Evolutionary conservation across 805 yeast species (phyloP), one percentile per base, ranked within the genome.

Genomic region (Candida stauntonica): DNA sequence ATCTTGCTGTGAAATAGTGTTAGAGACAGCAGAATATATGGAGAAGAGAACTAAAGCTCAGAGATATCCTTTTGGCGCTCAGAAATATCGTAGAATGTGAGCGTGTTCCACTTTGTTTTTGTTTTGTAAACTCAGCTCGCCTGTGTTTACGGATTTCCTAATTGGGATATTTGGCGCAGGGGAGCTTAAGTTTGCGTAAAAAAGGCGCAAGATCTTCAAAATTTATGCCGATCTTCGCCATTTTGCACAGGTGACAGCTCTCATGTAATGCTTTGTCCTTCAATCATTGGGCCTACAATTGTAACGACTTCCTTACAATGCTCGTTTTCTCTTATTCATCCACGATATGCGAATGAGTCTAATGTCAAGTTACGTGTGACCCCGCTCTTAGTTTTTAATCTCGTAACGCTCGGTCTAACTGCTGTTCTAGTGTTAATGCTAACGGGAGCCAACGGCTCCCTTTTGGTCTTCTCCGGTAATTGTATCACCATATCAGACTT

Each of bases 291-390:
- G n/a, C n/a, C n/a, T n/a, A n/a, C n/a, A n/a, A n/a, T n/a, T n/a
- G n/a, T n/a, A n/a, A n/a, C n/a, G n/a, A n/a, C n/a, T n/a, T n/a
- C n/a, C n/a, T n/a, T n/a, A n/a, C n/a, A n/a, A n/a, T n/a, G n/a
- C n/a, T n/a, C n/a, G n/a, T n/a, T 21, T 11, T 21, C 24, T 21
- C 24, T 21, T 21, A 11, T 21, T 11, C 11, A 36, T 4, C 44
- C 45, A 35, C 48, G 39, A 36, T 48, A 50, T 8, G 45, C 47
- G 24, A 50, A 51, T 17, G 46, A 40, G 33, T 51, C 55, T 18
- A 51, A 44, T 13, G 49, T 47, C 7, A 41, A 24, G 26, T 39
- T 43, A 23, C 39, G 31, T 5, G 36, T 26, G 4, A 41, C 23
- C 14, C 43, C 39, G 5, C 33, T 29, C 18, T 38, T 42, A 5